A percentile compares a stretch with the other conserved stretches of the same genome.
These are phyloP conservation scores for Tuber aestivum DNA, from an alignment of 495 filamentous ascomycete species.

Conservation along the genomic window DNA sequence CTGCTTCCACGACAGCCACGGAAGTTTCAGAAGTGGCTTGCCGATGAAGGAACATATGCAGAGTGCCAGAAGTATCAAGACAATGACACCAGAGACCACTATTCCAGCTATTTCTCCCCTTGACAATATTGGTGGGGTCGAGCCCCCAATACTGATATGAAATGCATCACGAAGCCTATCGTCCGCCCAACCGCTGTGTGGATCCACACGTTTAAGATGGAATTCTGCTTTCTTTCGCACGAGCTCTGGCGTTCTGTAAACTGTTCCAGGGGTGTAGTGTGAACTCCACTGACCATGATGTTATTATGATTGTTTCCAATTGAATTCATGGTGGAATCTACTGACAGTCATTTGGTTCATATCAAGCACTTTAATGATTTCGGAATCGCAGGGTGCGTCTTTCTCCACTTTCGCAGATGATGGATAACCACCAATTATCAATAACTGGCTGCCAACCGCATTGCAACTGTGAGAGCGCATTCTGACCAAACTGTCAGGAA, in stretches of 20 bases:
- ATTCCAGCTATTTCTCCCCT: conserved; percentile 8
- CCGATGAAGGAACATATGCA: background rate
- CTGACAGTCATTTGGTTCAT: conserved; percentile 23
- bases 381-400: background rate
- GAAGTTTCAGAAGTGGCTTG: background rate
- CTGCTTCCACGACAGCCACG: background rate
- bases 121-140: background rate
- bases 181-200: conserved; percentile 21
- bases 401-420: conserved; percentile 7
- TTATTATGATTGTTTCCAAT: background rate
- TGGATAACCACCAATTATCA: conserved; percentile 20
- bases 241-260: conserved; percentile 15
- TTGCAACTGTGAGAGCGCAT: conserved; percentile 19
- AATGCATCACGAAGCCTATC: conserved; percentile 10
- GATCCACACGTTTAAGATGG: background rate
- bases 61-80: background rate
- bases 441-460: conserved; percentile 16
- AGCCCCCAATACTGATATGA: background rate
- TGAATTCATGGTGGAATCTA: background rate
- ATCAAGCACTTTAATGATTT: conserved; percentile 19
- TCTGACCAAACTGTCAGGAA: conserved; percentile 5
- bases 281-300: conserved; percentile 12
- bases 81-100: conserved; percentile 3
- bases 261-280: conserved; percentile 4
- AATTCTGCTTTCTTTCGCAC: conserved; percentile 6